Conservation (phyloP, 768 basidiomycete genomes). For the Mrakia gelida region DNA sequence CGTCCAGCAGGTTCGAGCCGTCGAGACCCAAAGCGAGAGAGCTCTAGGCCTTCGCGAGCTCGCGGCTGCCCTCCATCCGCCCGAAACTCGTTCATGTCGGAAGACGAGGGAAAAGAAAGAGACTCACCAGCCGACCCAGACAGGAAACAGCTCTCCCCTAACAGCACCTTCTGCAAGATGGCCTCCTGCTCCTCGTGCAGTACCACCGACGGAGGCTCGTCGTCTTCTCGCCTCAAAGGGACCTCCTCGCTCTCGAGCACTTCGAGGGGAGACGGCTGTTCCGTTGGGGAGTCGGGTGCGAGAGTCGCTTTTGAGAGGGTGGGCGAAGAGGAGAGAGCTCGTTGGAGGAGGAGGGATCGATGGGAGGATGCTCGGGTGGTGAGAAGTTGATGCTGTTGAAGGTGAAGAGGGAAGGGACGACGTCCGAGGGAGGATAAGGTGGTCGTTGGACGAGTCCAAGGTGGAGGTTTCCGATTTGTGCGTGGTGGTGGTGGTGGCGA, state of each 20-base stretch:
- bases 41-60: neutral
- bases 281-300: neutral
- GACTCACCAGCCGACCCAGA: neutral
- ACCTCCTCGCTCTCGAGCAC: neutral
- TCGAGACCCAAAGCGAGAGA: neutral
- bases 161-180: neutral
- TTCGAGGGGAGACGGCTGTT: neutral
- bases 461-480: neutral
- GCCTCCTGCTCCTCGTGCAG: slow-evolving; percentile 11
- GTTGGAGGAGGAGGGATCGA: neutral
- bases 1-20: neutral
- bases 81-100: neutral
- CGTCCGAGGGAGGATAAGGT: neutral
- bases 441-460: neutral
- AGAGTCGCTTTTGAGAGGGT: neutral
- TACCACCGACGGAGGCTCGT: neutral
- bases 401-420: neutral
- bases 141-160: neutral
- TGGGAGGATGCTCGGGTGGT: neutral
- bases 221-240: neutral
- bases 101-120: neutral
- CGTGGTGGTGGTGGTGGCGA: neutral
- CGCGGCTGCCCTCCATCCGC: neutral
- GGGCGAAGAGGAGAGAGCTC: neutral
- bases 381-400: neutral